phyloP scores from a whole-genome alignment of 2,329 filamentous ascomycete species.

The Nemania sp. region DNA sequence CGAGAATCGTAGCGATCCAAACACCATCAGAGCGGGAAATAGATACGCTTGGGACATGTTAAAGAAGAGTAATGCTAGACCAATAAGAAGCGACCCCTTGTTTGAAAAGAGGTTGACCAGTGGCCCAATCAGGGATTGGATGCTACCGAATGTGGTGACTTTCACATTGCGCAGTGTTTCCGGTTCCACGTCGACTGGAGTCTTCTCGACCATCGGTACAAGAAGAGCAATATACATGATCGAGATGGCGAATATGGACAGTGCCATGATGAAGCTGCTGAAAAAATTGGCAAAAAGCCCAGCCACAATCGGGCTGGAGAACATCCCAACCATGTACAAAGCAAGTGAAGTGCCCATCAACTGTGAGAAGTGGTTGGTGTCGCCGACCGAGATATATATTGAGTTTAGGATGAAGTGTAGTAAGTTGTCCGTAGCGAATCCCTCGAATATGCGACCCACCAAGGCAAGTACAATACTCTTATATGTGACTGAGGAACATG shows the following conservation, averaged over 20 bases:
- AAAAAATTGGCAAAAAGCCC: constrained; percentile 29
- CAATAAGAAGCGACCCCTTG: background rate
- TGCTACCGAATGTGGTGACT: too few relatives aligned
- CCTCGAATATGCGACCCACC: constrained; percentile 37
- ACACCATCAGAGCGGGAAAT: constrained; percentile 27
- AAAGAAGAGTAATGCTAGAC: constrained; percentile 14
- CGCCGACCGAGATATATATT: constrained; percentile 15
- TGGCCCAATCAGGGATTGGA: background rate
- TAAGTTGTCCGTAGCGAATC: constrained; percentile 40
- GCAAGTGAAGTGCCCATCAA: constrained; percentile 35
- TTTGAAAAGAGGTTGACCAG: background rate
- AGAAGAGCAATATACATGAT: constrained; percentile 23
- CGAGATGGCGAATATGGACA: constrained; percentile 25
- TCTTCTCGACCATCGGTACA: background rate
- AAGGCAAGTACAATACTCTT: constrained; percentile 30
- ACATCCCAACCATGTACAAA: constrained; percentile 39
- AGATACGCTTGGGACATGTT: constrained; percentile 26
- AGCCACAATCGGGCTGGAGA: constrained; percentile 30
- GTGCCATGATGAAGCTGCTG: constrained; percentile 32
- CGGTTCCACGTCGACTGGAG: background rate
- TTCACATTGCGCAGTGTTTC: background rate
- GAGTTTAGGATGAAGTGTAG: constrained; percentile 38
- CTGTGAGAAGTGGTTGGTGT: background rate
- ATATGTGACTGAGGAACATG: constrained; percentile 11
- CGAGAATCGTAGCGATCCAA: constrained; percentile 13